These are phyloP conservation scores for Mucor mucedo DNA, from an alignment of 371 early-diverging fungal species.

Conservation along the genomic window DNA sequence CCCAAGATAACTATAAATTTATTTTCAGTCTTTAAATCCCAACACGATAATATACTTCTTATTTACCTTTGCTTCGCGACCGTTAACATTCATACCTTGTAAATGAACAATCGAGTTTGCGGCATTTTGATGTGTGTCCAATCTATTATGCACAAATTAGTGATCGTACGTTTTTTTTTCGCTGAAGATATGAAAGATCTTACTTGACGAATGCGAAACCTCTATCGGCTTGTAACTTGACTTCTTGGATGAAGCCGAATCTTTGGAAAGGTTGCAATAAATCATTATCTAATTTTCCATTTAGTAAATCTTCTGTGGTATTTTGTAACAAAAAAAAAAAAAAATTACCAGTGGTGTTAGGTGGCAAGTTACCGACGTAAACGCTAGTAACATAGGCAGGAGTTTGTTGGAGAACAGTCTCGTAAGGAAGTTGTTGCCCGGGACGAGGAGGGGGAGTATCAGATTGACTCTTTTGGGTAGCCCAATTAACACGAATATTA, in stretches of 20 bases:
- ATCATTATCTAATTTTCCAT: constrained; percentile 15
- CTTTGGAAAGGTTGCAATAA: constrained; percentile 63
- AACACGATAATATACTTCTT: background rate
- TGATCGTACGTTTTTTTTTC: background rate
- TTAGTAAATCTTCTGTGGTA: background rate
- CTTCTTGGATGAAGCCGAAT: constrained; percentile 78
- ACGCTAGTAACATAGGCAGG: constrained; percentile 86
- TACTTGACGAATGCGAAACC: constrained; percentile 91
- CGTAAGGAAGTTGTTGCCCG: constrained; percentile 67
- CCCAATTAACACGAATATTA: constrained; percentile 75
- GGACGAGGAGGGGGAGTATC: constrained; percentile 59
- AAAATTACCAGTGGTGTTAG: constrained; percentile 34
- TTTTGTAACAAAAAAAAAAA: background rate
- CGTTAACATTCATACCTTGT: constrained; percentile 75
- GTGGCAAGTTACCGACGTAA: constrained; percentile 86
- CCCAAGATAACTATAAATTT: constrained; percentile 77
- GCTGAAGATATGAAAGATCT: background rate
- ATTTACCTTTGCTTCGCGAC: constrained; percentile 66
- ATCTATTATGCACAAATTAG: constrained; percentile 38
- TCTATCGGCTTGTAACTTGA: constrained; percentile 87
- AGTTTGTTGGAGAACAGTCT: constrained; percentile 73
- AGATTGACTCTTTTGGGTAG: constrained; percentile 65
- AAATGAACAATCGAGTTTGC: constrained; percentile 84
- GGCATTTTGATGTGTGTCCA: constrained; percentile 91
- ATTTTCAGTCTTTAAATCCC: background rate